Conservation (phyloP, 345 rosid species). For the Mallotus nudiflorus region DNA sequence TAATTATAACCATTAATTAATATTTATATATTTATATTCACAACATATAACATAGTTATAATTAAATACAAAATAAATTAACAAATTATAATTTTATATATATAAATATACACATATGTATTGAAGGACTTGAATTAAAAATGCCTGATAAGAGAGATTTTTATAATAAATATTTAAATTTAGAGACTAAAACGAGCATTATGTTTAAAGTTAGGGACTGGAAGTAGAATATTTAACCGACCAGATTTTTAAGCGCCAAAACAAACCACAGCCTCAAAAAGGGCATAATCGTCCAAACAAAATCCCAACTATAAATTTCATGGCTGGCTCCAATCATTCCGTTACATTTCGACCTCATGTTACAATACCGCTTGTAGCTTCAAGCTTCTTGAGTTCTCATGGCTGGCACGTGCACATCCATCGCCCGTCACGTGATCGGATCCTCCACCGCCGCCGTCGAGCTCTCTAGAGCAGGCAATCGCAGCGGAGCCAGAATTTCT, state of each 20-base stretch:
- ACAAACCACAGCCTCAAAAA: constrained; percentile 9
- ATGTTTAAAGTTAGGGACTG: no score
- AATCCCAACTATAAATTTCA: background rate
- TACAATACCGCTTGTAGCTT: background rate
- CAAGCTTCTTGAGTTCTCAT: constrained; percentile 28
- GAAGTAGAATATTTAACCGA: background rate
- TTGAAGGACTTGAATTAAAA: no score
- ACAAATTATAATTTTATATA: no score
- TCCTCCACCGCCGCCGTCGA: constrained; percentile 39
- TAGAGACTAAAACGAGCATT: background rate
- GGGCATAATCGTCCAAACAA: constrained; percentile 31
- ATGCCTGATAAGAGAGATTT: no score
- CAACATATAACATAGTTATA: no score
- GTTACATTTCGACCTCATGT: constrained; percentile 11
- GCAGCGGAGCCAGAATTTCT: constrained; percentile 46
- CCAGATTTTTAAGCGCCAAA: constrained; percentile 34
- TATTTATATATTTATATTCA: no score
- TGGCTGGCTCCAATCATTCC: background rate
- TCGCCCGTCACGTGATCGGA: constrained; percentile 51
- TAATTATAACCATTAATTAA: no score
- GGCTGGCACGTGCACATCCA: constrained; percentile 64
- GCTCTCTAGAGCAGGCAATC: constrained; percentile 37
- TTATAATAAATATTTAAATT: no score
- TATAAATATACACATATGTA: no score
- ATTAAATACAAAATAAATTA: no score